A percentile compares a stretch with the other conserved stretches of the same genome.
Evolutionary conservation across 2,329 filamentous ascomycete genomes (phyloP).

Genomic region (Chaetoscypha palmicola): DNA sequence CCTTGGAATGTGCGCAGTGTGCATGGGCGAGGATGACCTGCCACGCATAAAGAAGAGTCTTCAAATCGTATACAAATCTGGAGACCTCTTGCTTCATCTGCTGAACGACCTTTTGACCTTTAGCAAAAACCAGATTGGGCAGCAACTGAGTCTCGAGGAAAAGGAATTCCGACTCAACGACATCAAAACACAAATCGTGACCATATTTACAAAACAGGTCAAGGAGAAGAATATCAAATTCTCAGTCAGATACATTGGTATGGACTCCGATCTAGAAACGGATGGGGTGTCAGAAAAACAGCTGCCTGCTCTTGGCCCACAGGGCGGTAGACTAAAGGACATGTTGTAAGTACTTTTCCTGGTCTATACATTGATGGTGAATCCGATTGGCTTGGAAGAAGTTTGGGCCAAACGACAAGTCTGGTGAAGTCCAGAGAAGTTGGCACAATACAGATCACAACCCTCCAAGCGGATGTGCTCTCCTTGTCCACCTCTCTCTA

Average conservation of each 20-base stretch:
- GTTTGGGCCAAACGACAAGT: too few relatives aligned
- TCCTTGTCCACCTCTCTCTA: too few relatives aligned
- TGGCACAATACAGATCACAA: too few relatives aligned
- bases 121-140: conserved; percentile 89
- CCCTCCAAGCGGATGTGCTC: too few relatives aligned
- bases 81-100: conserved; percentile 75
- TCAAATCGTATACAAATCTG: conserved; percentile 83
- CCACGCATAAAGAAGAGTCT: conserved; percentile 72
- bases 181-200: conserved; percentile 71
- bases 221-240: conserved; percentile 72
- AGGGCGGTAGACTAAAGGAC: conserved; percentile 67
- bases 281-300: conserved; percentile 24
- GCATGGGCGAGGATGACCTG: conserved; percentile 84
- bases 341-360: conserved; percentile 44
- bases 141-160: conserved; percentile 74
- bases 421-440: too few relatives aligned
- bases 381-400: too few relatives aligned
- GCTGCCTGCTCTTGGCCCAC: conserved; percentile 55
- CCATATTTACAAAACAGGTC: conserved; percentile 87
- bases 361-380: too few relatives aligned
- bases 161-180: conserved; percentile 82
- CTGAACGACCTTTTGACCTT: conserved; percentile 87
- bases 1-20: conserved; percentile 86
- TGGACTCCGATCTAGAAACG: conserved; percentile 31
- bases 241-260: conserved; percentile 61